These are phyloP conservation scores for Trichomonas gallinae DNA, from an alignment of 208 protist genomes.

Conservation along the genomic window DNA sequence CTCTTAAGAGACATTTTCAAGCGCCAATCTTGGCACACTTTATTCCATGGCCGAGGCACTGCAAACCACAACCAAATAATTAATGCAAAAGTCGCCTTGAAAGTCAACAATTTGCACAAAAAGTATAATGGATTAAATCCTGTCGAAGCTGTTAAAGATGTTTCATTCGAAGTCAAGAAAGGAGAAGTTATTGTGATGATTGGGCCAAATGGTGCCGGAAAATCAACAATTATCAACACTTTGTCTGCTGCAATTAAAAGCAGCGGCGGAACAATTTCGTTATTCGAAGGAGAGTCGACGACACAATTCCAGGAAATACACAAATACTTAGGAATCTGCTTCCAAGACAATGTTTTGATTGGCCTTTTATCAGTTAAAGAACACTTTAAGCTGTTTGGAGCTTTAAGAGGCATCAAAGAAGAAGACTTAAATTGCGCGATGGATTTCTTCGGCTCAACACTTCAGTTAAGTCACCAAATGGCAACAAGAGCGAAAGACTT, in stretches of 20 bases:
- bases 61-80: neutral
- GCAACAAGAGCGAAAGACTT: neutral
- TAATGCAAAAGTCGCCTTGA: neutral
- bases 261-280: neutral
- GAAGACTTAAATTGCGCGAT: neutral
- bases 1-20: neutral
- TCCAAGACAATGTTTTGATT: neutral
- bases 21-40: neutral
- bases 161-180: neutral
- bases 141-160: neutral
- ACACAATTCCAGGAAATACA: neutral
- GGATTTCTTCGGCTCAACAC: neutral
- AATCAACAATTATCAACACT: neutral
- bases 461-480: neutral
- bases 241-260: neutral
- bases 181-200: constrained; percentile 12
- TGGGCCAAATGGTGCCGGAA: constrained; percentile 10
- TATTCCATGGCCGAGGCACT: neutral
- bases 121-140: neutral
- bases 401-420: neutral
- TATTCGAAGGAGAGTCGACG: neutral
- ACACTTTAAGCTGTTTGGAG: neutral
- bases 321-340: neutral
- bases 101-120: neutral
- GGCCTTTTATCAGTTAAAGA: neutral